Evolutionary conservation across 1,284 basidiomycete species (phyloP).

Genomic region (Apiotrichum veenhuisii): DNA sequence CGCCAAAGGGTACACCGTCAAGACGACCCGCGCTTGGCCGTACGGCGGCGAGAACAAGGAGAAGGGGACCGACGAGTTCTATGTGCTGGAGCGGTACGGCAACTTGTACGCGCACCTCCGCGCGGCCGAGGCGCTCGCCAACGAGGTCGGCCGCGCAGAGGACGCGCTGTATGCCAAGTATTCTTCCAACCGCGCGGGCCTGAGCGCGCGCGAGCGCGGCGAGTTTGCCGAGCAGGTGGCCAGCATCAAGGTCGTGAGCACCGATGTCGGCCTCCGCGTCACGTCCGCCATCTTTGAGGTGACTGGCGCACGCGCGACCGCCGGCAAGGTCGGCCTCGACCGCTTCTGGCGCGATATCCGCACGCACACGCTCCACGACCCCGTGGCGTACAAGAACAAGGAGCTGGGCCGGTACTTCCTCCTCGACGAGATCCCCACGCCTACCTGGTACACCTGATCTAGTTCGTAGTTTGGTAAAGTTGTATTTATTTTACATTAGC

Average conservation of each 20-base stretch:
- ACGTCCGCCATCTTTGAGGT: constrained; percentile 41
- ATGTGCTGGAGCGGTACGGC: constrained; percentile 44
- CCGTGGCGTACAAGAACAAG: constrained; percentile 28
- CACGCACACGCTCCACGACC: constrained; percentile 43
- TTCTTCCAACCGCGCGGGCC: constrained; percentile 16
- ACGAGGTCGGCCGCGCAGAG: constrained; percentile 26
- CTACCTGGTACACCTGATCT: constrained; percentile 11
- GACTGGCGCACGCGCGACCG: constrained; percentile 37
- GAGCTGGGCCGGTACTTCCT: constrained; percentile 9
- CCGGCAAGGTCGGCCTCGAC: constrained; percentile 40
- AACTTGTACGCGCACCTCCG: constrained; percentile 39
- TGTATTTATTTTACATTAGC: too few relatives aligned
- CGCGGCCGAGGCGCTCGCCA: constrained; percentile 39
- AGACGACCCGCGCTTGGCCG: constrained; percentile 43
- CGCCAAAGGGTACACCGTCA: constrained; percentile 35
- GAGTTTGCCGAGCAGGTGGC: constrained; percentile 41
- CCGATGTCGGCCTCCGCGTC: constrained; percentile 38
- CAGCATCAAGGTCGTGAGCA: constrained; percentile 37
- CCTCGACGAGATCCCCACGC: constrained; percentile 9
- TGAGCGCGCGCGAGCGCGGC: constrained; percentile 40
- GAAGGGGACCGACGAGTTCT: constrained; percentile 33
- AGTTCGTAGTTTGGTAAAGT: neutral
- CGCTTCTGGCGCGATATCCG: constrained; percentile 20
- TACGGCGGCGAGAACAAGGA: constrained; percentile 27
- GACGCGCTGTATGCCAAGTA: constrained; percentile 18